Percentiles rank a stretch among this genome's conserved stretches.
These are phyloP conservation scores for Ophiostoma ips DNA, from an alignment of 2,329 filamentous ascomycete genomes.

Conservation along the genomic window DNA sequence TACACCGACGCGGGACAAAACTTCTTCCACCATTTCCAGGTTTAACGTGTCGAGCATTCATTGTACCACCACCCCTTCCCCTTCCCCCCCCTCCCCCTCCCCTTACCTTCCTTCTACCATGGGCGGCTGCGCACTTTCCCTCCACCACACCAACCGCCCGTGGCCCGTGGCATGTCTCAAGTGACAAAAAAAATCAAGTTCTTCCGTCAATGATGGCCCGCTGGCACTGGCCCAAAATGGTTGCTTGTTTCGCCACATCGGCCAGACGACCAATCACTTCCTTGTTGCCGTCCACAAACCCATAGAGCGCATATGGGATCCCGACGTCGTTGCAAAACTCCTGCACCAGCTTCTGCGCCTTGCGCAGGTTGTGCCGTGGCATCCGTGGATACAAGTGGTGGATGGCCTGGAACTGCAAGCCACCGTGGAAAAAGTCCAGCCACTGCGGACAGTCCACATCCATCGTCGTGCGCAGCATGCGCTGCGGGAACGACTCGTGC, in stretches of 20 bases:
- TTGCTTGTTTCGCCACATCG: constrained; percentile 68
- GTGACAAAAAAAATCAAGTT: too few species aligned
- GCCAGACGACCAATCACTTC: constrained; percentile 63
- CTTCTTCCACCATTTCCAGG: too few species aligned
- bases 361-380: constrained; percentile 70
- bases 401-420: constrained; percentile 78
- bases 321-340: constrained; percentile 71
- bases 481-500: constrained; percentile 75
- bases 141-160: not conserved
- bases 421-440: constrained; percentile 82
- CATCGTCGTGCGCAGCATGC: constrained; percentile 88
- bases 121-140: too few species aligned
- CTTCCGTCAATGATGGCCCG: constrained; percentile 26
- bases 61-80: too few species aligned
- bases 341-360: constrained; percentile 59
- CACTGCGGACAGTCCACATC: constrained; percentile 78
- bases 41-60: too few species aligned
- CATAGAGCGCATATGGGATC: constrained; percentile 75
- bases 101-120: too few species aligned
- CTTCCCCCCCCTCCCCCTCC: too few species aligned
- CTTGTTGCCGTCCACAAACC: constrained; percentile 72
- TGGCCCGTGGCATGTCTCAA: too few species aligned
- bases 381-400: constrained; percentile 77
- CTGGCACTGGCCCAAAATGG: constrained; percentile 64
- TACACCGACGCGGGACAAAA: too few species aligned